A percentile compares a stretch with the other conserved stretches of the same genome.
These are phyloP conservation scores for Mycena filopes DNA, from an alignment of 768 basidiomycete species.

Conservation along the genomic window DNA sequence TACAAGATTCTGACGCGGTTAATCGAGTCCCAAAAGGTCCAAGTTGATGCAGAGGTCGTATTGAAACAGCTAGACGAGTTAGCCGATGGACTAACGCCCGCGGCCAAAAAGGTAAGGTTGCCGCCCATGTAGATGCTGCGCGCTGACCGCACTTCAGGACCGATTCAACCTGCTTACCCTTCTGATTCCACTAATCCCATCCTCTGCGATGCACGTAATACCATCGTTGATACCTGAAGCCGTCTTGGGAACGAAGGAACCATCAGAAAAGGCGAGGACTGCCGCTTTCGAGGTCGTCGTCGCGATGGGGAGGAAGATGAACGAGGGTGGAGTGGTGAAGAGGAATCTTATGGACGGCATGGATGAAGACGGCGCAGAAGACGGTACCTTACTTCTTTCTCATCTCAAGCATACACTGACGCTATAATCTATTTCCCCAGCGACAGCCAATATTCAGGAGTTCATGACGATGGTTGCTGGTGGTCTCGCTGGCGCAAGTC, in stretches of 20 bases:
- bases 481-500: conserved; percentile 90
- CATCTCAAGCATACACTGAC: conserved; percentile 7
- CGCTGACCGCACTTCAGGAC: conserved; percentile 61
- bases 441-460: conserved; percentile 84
- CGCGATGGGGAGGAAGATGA: conserved; percentile 94
- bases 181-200: conserved; percentile 75
- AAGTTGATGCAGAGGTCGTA: conserved; percentile 64
- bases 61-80: conserved; percentile 74
- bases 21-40: conserved; percentile 70
- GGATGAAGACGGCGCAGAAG: conserved; percentile 71
- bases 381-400: conserved; percentile 49
- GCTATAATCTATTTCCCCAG: conserved; percentile 42
- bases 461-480: conserved; percentile 98
- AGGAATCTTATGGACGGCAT: conserved; percentile 83
- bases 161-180: conserved; percentile 80
- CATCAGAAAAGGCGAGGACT: conserved; percentile 89
- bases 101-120: conserved; percentile 82
- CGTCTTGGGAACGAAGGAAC: conserved; percentile 95
- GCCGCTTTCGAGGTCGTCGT: conserved; percentile 93
- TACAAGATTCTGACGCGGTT: conserved; percentile 88
- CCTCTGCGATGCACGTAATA: conserved; percentile 82
- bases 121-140: not conserved
- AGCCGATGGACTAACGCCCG: conserved; percentile 73
- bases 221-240: conserved; percentile 93
- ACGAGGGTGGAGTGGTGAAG: conserved; percentile 83